These are phyloP conservation scores for Ophiosphaerella herpotricha DNA, from an alignment of 2,329 filamentous ascomycete species.

Conservation along the genomic window DNA sequence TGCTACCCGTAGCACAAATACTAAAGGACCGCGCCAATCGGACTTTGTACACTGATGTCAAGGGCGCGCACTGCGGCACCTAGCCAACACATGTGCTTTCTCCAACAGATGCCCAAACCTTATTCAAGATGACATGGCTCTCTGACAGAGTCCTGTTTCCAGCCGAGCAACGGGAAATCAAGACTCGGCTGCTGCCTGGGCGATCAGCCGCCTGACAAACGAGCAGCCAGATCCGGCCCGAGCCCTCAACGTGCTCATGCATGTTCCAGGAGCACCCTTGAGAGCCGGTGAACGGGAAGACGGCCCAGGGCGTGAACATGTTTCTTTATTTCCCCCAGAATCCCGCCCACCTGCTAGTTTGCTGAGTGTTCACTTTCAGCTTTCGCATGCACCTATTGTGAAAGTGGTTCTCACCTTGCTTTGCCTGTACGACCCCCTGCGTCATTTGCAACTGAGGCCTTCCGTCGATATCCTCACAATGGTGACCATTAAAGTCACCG, in stretches of 20 bases:
- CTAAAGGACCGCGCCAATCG: slow-evolving; percentile 10
- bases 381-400: neutral
- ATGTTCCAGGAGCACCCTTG: slow-evolving; percentile 20
- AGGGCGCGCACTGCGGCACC: slow-evolving; percentile 10
- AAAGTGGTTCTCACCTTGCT: slow-evolving; percentile 6
- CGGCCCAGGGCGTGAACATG: slow-evolving; percentile 7
- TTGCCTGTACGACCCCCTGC: slow-evolving; percentile 11
- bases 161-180: slow-evolving; percentile 22
- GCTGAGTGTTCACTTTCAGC: neutral
- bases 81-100: slow-evolving; percentile 10
- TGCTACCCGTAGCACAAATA: slow-evolving; percentile 34
- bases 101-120: slow-evolving; percentile 15
- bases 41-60: slow-evolving; percentile 13
- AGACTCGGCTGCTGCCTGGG: slow-evolving; percentile 28
- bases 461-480: neutral
- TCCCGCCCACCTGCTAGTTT: neutral
- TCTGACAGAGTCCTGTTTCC: slow-evolving; percentile 6
- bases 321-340: slow-evolving; percentile 10
- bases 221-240: slow-evolving; percentile 32
- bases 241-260: slow-evolving; percentile 28
- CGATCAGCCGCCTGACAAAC: slow-evolving; percentile 36
- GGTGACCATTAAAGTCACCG: neutral
- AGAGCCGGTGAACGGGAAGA: slow-evolving; percentile 5
- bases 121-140: slow-evolving; percentile 7
- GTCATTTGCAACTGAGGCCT: neutral